Conservation (phyloP, 2,329 filamentous ascomycete species). For the Chrysoporthe austroafricana region DNA sequence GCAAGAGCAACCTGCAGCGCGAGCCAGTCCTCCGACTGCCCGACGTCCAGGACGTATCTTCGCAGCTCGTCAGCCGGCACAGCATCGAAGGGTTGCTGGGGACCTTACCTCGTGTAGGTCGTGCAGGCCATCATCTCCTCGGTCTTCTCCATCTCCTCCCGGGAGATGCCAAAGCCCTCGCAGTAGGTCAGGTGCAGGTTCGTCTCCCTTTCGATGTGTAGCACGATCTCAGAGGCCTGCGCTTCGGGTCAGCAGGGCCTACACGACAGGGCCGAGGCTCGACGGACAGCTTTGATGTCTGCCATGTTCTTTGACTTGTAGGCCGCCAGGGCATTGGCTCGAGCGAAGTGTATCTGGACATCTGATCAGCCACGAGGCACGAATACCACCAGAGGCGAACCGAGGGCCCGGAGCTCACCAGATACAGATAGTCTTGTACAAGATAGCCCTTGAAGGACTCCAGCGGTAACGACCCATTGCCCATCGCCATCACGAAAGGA, state of each 20-base stretch:
- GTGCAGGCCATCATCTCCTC: constrained; percentile 62
- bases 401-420: constrained; percentile 54
- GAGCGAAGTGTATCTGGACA: constrained; percentile 76
- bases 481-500: constrained; percentile 78
- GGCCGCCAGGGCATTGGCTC: constrained; percentile 81
- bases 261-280: too few species aligned
- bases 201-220: constrained; percentile 80
- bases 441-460: constrained; percentile 87
- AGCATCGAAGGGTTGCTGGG: constrained; percentile 34
- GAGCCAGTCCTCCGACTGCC: constrained; percentile 85
- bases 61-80: constrained; percentile 9
- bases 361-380: constrained; percentile 7
- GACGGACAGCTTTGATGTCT: constrained; percentile 69
- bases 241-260: background rate
- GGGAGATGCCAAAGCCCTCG: constrained; percentile 75
- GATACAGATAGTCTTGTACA: constrained; percentile 88
- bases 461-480: constrained; percentile 72
- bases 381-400: background rate
- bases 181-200: constrained; percentile 83
- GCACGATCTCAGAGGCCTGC: constrained; percentile 61
- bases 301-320: constrained; percentile 80
- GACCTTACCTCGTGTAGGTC: constrained; percentile 62
- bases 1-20: constrained; percentile 83
- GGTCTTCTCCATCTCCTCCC: constrained; percentile 70
- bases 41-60: constrained; percentile 84